These are phyloP conservation scores for Oropetium thomaeum DNA, from an alignment of 176 grass and related monocot species.

Conservation along the genomic window DNA sequence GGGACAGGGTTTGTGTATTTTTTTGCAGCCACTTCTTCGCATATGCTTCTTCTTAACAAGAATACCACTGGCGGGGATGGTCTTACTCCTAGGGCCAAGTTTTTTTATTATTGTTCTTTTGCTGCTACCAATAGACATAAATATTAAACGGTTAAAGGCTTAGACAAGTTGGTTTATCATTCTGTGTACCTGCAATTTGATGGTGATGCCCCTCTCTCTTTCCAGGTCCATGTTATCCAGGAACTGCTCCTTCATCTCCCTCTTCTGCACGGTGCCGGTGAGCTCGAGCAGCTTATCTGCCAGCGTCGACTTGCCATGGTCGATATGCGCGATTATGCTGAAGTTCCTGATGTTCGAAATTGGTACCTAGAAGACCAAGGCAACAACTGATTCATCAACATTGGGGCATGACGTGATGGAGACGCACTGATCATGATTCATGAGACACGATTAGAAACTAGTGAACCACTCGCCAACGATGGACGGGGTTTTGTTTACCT, in stretches of 20 bases:
- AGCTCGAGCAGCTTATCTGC: conserved; percentile 91
- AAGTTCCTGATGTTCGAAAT: conserved; percentile 98
- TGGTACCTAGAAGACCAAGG: conserved; percentile 58
- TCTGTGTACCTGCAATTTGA: conserved; percentile 86
- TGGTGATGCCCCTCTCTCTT: conserved; percentile 98
- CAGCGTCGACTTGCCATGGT: conserved; percentile 96
- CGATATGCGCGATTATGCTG: conserved; percentile 93
- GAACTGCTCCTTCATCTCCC: conserved; percentile 98
- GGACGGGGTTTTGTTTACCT: conserved; percentile 29
- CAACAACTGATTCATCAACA: not conserved
- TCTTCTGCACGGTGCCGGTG: conserved; percentile 83
- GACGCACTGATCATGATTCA: not conserved
- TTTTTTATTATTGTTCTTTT: not conserved
- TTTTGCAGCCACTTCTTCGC: too few species aligned
- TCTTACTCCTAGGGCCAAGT: too few species aligned
- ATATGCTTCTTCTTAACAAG: too few species aligned
- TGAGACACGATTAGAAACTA: not conserved
- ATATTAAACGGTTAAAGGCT: not conserved
- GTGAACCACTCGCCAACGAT: too few species aligned
- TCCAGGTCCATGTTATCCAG: conserved; percentile 99
- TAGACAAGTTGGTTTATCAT: not conserved
- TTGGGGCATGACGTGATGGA: too few species aligned
- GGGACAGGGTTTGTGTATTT: too few species aligned
- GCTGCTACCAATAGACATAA: not conserved
- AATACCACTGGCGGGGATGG: too few species aligned